Evolutionary conservation across 1,139 yeast species (phyloP).

Genomic region (Wickerhamiella infanticola): DNA sequence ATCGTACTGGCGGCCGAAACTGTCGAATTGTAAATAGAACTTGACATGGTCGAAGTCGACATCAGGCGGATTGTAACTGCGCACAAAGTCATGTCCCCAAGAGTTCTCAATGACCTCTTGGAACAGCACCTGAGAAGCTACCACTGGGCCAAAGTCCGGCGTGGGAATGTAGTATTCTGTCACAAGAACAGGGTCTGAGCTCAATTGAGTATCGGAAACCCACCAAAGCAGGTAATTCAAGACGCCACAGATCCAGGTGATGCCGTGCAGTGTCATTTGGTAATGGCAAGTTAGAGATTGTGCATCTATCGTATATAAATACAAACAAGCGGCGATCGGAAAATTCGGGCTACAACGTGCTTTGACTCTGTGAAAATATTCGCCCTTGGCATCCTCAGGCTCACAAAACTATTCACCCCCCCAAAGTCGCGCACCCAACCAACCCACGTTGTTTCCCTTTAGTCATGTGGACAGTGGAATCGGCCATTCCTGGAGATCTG

Average conservation of each 20-base stretch:
- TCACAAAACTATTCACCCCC: neutral
- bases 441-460: neutral
- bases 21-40: constrained; percentile 41
- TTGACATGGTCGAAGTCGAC: constrained; percentile 45
- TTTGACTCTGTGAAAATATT: too few species aligned
- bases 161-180: constrained; percentile 13
- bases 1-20: constrained; percentile 60
- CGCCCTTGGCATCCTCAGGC: neutral
- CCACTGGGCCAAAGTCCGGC: constrained; percentile 26
- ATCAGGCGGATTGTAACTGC: constrained; percentile 29
- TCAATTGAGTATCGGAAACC: neutral
- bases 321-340: neutral
- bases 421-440: neutral
- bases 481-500: constrained; percentile 12
- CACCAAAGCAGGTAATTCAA: neutral
- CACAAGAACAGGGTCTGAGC: neutral
- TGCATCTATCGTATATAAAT: neutral
- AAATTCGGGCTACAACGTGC: neutral
- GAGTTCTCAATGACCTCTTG: constrained; percentile 39
- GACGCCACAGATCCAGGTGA: neutral
- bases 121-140: constrained; percentile 28
- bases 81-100: constrained; percentile 40
- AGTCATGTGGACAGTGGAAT: constrained; percentile 15
- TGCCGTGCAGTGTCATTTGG: too few species aligned
- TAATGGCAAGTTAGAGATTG: neutral